Evolutionary conservation across 805 yeast genomes (phyloP), one percentile per base, ranked within the genome.

Genomic region (Kodamaea fukazawae): DNA sequence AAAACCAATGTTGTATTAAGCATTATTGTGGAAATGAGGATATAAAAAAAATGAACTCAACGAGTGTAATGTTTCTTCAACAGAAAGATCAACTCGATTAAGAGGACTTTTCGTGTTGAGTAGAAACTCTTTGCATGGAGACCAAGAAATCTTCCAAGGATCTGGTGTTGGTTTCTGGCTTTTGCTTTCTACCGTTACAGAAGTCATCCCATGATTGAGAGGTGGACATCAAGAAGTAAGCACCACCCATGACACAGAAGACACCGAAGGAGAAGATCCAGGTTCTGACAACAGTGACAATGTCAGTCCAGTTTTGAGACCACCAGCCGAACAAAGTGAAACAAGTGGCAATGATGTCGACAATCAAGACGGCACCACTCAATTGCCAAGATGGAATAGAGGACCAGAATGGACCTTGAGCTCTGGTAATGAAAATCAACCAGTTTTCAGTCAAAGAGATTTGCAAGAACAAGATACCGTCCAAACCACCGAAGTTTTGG

Each of bases 361-460:
- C 96, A 63, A 71, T 71, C 64, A 86, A 76, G 58, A 88, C 96
- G 59, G 96, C 96, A 75, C 95, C 95, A 58, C 93, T 56, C 73
- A 88, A 81, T 78, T 88, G 96, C 96, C 96, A 89, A 36, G 96
- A 89, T 75, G 96, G 96, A 45, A 76, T 60, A 34, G 96, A 87
- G 45, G 96, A 85, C 96, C 96, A 89, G 93, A 89, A 89, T 63
- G 96, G 96, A 77, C 96, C 96, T 68, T 80, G 85, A 64, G 96
- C 96, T 78, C 96, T 83, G 61, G 96, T 88, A 65, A 89, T 76
- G 86, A 88, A 88, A 77, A 88, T 88, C 71, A 88, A 82, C 96
- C 96, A 88, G 78, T 89, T 88, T 78, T 88, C 96, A 68, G 96
- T 87, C 67, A 88, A 80, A 44, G 96, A 86, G 63, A 88, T 88